Evolutionary conservation across 2,329 filamentous ascomycete genomes (phyloP).

Genomic region (Xylogone sp.): DNA sequence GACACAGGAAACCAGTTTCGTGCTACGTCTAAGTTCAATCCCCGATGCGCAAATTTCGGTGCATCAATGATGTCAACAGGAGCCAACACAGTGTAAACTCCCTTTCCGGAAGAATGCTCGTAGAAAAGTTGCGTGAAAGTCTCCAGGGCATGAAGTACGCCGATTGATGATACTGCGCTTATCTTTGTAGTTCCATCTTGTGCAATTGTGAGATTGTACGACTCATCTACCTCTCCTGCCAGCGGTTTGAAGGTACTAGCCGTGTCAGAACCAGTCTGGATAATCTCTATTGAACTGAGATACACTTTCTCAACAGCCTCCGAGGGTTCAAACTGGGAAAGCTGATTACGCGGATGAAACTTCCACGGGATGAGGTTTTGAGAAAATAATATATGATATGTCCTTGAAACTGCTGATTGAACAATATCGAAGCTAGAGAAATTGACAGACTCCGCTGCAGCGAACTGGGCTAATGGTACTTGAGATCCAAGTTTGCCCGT

Average conservation of each 20-base stretch:
- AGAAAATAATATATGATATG: slow-evolving; percentile 60
- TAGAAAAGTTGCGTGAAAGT: slow-evolving; percentile 80
- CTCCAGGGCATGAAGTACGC: slow-evolving; percentile 69
- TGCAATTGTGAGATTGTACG: slow-evolving; percentile 64
- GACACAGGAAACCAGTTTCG: slow-evolving; percentile 58
- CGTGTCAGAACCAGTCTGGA: slow-evolving; percentile 53
- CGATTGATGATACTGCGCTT: slow-evolving; percentile 60
- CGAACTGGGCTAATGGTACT: neutral
- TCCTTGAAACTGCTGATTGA: slow-evolving; percentile 52
- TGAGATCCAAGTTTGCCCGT: neutral
- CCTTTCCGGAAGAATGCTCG: slow-evolving; percentile 55
- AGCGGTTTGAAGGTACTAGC: slow-evolving; percentile 54
- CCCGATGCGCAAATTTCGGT: slow-evolving; percentile 73
- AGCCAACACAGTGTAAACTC: slow-evolving; percentile 64
- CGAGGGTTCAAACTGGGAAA: slow-evolving; percentile 60
- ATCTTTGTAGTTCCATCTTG: slow-evolving; percentile 58
- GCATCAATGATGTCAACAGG: slow-evolving; percentile 70
- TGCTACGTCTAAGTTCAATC: slow-evolving; percentile 74
- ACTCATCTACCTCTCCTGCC: slow-evolving; percentile 67
- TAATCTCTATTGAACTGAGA: slow-evolving; percentile 59
- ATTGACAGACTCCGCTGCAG: slow-evolving; percentile 1
- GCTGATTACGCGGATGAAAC: slow-evolving; percentile 57
- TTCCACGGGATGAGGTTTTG: slow-evolving; percentile 76
- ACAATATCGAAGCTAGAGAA: slow-evolving; percentile 48
- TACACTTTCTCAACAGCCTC: slow-evolving; percentile 38